Conservation (phyloP, 2,329 filamentous ascomycete species). For the Diaporthe ampelina region DNA sequence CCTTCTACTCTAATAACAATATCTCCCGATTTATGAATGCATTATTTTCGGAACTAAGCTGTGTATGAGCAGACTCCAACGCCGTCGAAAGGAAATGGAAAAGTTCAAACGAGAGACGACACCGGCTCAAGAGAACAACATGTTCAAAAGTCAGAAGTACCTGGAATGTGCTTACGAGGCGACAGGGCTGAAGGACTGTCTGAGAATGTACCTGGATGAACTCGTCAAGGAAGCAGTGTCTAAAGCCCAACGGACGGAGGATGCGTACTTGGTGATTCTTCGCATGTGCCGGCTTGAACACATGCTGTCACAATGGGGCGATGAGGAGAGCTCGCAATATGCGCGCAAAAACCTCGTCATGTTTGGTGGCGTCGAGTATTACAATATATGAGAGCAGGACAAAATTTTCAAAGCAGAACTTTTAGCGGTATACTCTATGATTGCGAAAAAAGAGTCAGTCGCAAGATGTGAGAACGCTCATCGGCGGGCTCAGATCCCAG, state of each 20-base stretch:
- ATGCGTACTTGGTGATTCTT: not conserved
- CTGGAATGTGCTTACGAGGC: not conserved
- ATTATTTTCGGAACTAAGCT: not conserved
- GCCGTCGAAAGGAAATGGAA: not conserved
- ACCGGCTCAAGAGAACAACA: not conserved
- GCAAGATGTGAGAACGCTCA: not conserved
- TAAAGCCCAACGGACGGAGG: not conserved
- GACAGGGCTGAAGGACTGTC: not conserved
- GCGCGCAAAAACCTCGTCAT: not conserved
- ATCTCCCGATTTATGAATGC: not conserved
- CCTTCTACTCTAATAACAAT: no score
- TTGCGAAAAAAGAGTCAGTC: not conserved
- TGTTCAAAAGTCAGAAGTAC: not conserved
- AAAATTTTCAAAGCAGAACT: not conserved
- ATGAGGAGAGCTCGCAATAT: not conserved
- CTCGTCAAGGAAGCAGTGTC: constrained; percentile 8
- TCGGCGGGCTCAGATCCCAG: not conserved
- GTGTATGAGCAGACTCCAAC: not conserved
- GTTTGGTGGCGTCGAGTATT: not conserved
- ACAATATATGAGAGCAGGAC: not conserved
- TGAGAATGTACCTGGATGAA: not conserved
- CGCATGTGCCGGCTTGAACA: constrained; percentile 2
- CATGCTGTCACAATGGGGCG: constrained; percentile 8
- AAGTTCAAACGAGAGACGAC: not conserved
- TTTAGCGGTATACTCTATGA: not conserved